phyloP scores from a whole-genome alignment of 1,284 basidiomycete species.

The Cryptococcus floricola region DNA sequence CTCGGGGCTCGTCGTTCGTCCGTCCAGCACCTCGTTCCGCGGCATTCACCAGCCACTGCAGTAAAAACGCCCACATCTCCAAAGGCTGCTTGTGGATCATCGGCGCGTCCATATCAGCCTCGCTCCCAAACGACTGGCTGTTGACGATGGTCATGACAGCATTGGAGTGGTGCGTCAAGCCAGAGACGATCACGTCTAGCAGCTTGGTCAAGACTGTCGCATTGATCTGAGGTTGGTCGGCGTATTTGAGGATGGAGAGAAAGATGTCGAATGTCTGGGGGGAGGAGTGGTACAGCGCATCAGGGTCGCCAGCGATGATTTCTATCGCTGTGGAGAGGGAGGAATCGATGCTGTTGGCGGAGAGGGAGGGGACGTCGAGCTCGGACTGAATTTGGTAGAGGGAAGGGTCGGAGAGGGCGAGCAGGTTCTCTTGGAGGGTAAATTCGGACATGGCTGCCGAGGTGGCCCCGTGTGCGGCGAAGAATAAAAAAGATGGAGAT shows the following conservation, averaged over 20 bases:
- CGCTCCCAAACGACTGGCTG: slow-evolving; percentile 13
- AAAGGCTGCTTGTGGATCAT: slow-evolving; percentile 66
- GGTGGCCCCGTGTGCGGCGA: not conserved
- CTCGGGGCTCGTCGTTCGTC: slow-evolving; percentile 14
- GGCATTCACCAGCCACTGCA: slow-evolving; percentile 76
- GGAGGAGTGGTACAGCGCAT: slow-evolving; percentile 58
- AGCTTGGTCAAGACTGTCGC: slow-evolving; percentile 39
- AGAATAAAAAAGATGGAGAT: not conserved
- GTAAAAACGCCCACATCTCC: slow-evolving; percentile 82
- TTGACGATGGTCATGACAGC: slow-evolving; percentile 31
- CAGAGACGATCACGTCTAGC: slow-evolving; percentile 35
- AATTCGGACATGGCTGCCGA: slow-evolving; percentile 51
- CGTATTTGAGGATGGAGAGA: slow-evolving; percentile 61
- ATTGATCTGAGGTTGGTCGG: slow-evolving; percentile 32
- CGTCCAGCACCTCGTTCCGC: slow-evolving; percentile 68
- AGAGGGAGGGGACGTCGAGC: slow-evolving; percentile 58
- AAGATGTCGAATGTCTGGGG: slow-evolving; percentile 71
- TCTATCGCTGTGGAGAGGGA: slow-evolving; percentile 59
- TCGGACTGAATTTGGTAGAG: slow-evolving; percentile 63
- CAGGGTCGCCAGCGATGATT: slow-evolving; percentile 65
- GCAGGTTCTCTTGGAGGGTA: slow-evolving; percentile 71
- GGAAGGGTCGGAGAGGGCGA: slow-evolving; percentile 57
- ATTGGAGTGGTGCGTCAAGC: slow-evolving; percentile 32
- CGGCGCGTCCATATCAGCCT: slow-evolving; percentile 65
- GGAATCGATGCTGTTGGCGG: slow-evolving; percentile 49